Base-by-base conservation (phyloP, 257 asterid genomes). In the Dorcoceras hygrometricum region DNA sequence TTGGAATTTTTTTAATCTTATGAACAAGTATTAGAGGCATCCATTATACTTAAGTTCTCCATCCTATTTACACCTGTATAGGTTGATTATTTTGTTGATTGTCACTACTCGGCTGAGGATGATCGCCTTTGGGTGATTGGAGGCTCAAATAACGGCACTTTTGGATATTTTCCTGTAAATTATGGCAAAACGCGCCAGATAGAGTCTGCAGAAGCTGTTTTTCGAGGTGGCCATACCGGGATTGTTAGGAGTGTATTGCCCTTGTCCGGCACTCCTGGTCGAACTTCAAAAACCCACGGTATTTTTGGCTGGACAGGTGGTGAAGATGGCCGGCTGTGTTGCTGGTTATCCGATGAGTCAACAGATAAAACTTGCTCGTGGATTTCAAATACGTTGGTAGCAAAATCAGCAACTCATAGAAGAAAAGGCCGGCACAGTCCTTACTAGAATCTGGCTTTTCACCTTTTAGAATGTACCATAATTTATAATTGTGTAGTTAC, bases 281-380 rank as follows among this genome's bases (percentile, higher is more conserved):
- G 60, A 48, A 32, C 62, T 34, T 32, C 75, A 4, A 79, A 64
- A 28, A 76, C 74, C 36, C 77, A 51, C 23, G 86, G 85, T 23
- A 78, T 86, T 27, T 90, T 85, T 43, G 95, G 97, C 46, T 94
- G 99, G 97, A 85, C 89, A 0, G 99, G 99, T 0, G 95, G 96
- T 12, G 96, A 94, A 78, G 99, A 94, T 75, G 96, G 98, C 27
- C 95, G 98, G 26, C 64, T 91, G 59, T 90, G 95, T 75, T 86
- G 95, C 71, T 94, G 99, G 97, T 73, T 74, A 51, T 82, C 95
- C 1, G 93, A 81, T 62, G 81, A 74, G 46, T 78, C 82, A 22
- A 27, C 68, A 2, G 74, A 28, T 65, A 46, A 57, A 6, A 80
- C 79, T 26, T 23, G 57, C 25, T 92, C 98, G 1, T 92, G 95